These are phyloP conservation scores for Euphorbia tirucalli DNA, from an alignment of 345 rosid species.

Conservation along the genomic window DNA sequence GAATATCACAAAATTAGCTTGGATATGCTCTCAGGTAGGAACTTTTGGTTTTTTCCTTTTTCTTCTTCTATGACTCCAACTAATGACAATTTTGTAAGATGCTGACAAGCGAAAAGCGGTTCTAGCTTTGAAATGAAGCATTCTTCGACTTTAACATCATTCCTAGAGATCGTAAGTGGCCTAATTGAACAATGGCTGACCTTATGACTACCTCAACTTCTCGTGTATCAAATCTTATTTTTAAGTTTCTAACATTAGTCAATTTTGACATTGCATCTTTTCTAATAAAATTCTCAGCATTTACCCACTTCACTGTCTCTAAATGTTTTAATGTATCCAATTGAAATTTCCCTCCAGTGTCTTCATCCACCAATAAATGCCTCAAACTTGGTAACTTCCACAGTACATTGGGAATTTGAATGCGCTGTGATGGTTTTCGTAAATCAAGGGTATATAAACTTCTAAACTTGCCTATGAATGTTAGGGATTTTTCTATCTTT, in stretches of 20 bases:
- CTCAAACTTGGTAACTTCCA: constrained; percentile 5
- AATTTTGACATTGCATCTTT: background rate
- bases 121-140: background rate
- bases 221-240: background rate
- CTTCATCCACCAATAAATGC: background rate
- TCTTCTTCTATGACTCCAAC: background rate
- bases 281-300: background rate
- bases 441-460: background rate
- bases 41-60: background rate
- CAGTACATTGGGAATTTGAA: background rate
- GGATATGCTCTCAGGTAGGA: constrained; percentile 7
- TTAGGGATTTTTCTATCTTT: background rate
- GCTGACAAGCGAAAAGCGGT: background rate
- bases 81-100: background rate
- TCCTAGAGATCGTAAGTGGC: background rate
- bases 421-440: too few species aligned
- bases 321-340: background rate
- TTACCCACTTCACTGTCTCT: constrained; percentile 5
- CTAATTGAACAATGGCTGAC: background rate
- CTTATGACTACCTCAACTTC: background rate
- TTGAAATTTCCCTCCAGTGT: too few species aligned
- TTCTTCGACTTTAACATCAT: background rate
- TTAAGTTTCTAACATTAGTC: constrained; percentile 2
- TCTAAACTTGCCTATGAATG: background rate
- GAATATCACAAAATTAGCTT: background rate